Base-by-base conservation (phyloP, 441 rosid genomes). In the Pelargonium citronellum region DNA sequence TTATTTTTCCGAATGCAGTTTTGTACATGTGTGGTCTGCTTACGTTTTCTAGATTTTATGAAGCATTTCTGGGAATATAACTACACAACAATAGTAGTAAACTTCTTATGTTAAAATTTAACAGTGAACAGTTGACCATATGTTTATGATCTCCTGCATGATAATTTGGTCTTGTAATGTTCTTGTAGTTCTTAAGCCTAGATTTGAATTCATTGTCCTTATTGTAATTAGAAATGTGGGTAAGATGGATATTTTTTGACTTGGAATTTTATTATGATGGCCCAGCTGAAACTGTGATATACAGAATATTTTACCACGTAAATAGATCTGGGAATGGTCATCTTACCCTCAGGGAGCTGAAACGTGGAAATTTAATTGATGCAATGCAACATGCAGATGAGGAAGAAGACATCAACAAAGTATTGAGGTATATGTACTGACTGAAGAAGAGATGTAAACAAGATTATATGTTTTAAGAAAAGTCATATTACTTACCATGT, bases 401-500 rank as follows among this genome's bases (percentile, higher is more conserved):
- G 81, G 99, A 95, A 85, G 99, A 95, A 75, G 99, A 95, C 80
- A 95, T 95, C 76, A 95, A 95, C 86, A 95, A 95, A 86, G 96
- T 95, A 69, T 81, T 95, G 83, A 95, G 97, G 99, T 95, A 76
- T 75, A 74, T 69, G 57, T 70, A 9, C 47, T 7, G 22, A 57
- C 73, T n/a, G 43, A 70, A 74, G 2, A 1, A 7, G 17, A 55
- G 19, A 13, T 6, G 72, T 55, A 46, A 57, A 19, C 66, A 46
- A 1, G 58, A 47, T 49, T 39, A 17, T 11, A 12, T 64, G 44
- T 39, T 5, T 57, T 57, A 57, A 57, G 10, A 57, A 57, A 57
- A 20, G 39, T 22, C 53, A 15, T n/a, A 39, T 39, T 7, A 19
- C 15, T 75, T 47, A 15, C 43, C 60, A 13, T 7, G 72, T 55